phyloP scores from a whole-genome alignment of 2,329 filamentous ascomycete genomes.

The Fusarium circinatum region DNA sequence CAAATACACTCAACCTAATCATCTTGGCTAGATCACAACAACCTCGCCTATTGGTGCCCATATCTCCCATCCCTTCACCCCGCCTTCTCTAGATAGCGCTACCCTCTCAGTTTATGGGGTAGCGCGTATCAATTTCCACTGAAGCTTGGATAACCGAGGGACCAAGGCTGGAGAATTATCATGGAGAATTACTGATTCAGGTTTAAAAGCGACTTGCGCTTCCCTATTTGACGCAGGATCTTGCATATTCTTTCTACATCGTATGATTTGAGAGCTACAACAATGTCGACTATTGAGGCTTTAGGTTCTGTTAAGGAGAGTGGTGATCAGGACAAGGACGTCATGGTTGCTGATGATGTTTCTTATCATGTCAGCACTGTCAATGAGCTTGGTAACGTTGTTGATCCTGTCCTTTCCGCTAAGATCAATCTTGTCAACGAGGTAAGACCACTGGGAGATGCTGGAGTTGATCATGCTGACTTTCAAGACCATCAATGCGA shows the following conservation, averaged over 20 bases:
- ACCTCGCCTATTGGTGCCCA: not conserved
- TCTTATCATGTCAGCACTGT: not conserved
- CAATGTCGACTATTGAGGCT: not conserved
- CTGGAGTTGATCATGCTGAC: not conserved
- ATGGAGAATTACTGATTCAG: not conserved
- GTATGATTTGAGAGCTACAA: not conserved
- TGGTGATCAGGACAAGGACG: not conserved
- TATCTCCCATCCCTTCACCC: not conserved
- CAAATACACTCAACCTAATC: not conserved
- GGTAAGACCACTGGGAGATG: not conserved
- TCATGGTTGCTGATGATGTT: not conserved
- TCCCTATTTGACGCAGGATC: not conserved
- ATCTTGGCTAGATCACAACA: not conserved
- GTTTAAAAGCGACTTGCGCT: not conserved
- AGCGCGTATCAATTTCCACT: not conserved
- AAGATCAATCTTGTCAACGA: conserved; percentile 5
- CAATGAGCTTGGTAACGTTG: not conserved
- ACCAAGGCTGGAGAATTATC: not conserved
- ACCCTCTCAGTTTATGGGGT: not conserved
- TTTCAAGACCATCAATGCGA: not conserved
- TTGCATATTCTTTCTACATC: not conserved
- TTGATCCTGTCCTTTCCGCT: not conserved
- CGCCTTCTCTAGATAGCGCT: not conserved
- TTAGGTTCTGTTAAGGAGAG: not conserved
- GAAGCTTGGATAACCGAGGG: not conserved